phyloP scores from a whole-genome alignment of 1,284 basidiomycete genomes.

The Takashimella tepidaria region DNA sequence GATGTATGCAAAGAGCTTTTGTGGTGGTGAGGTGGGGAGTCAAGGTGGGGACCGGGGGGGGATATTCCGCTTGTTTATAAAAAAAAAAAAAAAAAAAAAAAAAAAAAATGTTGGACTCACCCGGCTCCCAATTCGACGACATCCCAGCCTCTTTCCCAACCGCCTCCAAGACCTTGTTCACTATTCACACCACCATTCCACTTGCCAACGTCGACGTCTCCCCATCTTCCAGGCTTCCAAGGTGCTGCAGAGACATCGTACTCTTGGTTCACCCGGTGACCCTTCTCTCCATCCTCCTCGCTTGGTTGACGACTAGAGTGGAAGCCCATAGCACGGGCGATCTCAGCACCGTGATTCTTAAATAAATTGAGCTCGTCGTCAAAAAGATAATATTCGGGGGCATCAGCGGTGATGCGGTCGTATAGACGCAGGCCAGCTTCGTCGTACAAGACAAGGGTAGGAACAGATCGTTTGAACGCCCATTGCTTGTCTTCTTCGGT shows the following conservation, averaged over 20 bases:
- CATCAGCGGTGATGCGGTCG: slow-evolving; percentile 68
- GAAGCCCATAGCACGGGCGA: slow-evolving; percentile 52
- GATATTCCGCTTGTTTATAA: no score
- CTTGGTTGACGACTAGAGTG: slow-evolving; percentile 13
- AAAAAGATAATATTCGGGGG: slow-evolving; percentile 85
- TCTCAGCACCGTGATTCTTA: slow-evolving; percentile 50
- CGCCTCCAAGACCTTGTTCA: slow-evolving; percentile 51
- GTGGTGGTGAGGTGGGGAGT: not conserved
- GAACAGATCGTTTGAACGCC: slow-evolving; percentile 59
- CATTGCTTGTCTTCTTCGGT: slow-evolving; percentile 35
- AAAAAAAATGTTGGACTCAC: no score
- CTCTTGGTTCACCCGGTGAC: slow-evolving; percentile 1
- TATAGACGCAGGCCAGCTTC: slow-evolving; percentile 64
- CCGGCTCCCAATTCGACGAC: slow-evolving; percentile 83
- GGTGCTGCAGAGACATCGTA: slow-evolving; percentile 17
- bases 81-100: no score
- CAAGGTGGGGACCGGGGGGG: no score
- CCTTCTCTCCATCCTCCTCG: slow-evolving; percentile 6
- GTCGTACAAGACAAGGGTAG: slow-evolving; percentile 82
- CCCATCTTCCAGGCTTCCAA: slow-evolving; percentile 49
- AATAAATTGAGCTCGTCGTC: slow-evolving; percentile 53
- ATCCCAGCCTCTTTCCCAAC: slow-evolving; percentile 49
- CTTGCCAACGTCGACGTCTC: slow-evolving; percentile 60
- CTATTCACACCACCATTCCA: slow-evolving; percentile 62
- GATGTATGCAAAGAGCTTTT: no score